Evolutionary conservation across 2,329 filamentous ascomycete species (phyloP), one percentile per base, ranked within the genome.

Genomic region (Colletotrichum gloeosporioides): DNA sequence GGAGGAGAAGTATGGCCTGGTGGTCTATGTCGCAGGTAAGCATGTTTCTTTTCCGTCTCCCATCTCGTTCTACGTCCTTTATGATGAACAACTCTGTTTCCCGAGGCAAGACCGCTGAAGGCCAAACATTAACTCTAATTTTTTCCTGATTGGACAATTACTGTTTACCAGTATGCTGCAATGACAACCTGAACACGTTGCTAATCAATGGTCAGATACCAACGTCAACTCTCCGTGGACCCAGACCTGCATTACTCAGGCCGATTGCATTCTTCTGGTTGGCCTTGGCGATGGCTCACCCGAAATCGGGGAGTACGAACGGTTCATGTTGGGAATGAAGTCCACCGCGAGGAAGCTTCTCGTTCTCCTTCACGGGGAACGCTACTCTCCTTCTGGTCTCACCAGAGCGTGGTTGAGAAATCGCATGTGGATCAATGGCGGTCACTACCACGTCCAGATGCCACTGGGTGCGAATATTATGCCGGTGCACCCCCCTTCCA

Each of bases 201-300:
- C 84, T 87, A 82, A 85, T 78, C 75, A 61, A 73, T 63, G 16
- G 69, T n/a, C 69, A 93, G 97, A 99, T 84, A 99, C 98, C 6
- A 98, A 93, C 77, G 97, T 99, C 80, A 99, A 98, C 80, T 95
- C 98, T 3, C 96, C 96, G 1, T 99, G 97, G 97, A 99, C 98
- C 1, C 96, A 98, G 82, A 99, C 97, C 0, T 99, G 98, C 83
- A 98, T 99, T 78, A 94, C 94, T 18, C 97, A 99, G 85, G 97
- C 97, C 3, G 97, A 99, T 85, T 98, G 96, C 79, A 98, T 99
- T 78, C 89, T 99, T 9, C 89, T 99, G 10, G 95, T 99, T 32
- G 97, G 96, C 1, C 87, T 99, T 16, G 97, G 96, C 1, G 97
- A 99, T 82, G 94, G 94, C 1, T 98, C 96, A 4, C 94, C 97